A percentile compares a stretch with the other conserved stretches of the same genome.
Evolutionary conservation across 2,329 filamentous ascomycete genomes (phyloP).

Genomic region (Dothistroma septosporum): DNA sequence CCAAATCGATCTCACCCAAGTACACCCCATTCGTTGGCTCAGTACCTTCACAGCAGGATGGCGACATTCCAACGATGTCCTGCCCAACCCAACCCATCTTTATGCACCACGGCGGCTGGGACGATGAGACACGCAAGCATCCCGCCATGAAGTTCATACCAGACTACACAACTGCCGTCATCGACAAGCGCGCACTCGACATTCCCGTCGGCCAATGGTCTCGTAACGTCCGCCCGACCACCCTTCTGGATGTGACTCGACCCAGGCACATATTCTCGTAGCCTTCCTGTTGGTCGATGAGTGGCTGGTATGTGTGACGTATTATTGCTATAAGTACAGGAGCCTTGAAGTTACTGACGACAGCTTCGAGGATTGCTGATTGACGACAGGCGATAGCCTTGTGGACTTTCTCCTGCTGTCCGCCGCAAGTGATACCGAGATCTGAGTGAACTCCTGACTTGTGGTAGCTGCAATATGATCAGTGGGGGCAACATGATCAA

Average conservation of each 20-base stretch:
- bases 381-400: not conserved
- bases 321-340: not conserved
- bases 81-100: slow-evolving; percentile 23
- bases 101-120: slow-evolving; percentile 22
- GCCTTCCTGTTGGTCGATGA: not conserved
- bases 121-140: slow-evolving; percentile 22
- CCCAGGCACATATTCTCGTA: not conserved
- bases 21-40: not conserved
- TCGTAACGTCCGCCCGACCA: too few relatives aligned
- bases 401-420: not conserved
- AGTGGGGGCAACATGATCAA: not conserved
- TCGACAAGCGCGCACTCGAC: slow-evolving; percentile 17
- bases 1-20: not conserved
- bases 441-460: not conserved
- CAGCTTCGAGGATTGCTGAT: not conserved
- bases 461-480: not conserved
- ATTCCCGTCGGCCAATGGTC: slow-evolving; percentile 5
- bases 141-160: slow-evolving; percentile 29
- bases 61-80: slow-evolving; percentile 18
- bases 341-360: not conserved
- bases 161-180: slow-evolving; percentile 21
- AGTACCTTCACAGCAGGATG: not conserved
- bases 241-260: too few relatives aligned
- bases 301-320: not conserved
- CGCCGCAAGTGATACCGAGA: not conserved